phyloP scores from a whole-genome alignment of 345 rosid species.

The Sonneratia alba region DNA sequence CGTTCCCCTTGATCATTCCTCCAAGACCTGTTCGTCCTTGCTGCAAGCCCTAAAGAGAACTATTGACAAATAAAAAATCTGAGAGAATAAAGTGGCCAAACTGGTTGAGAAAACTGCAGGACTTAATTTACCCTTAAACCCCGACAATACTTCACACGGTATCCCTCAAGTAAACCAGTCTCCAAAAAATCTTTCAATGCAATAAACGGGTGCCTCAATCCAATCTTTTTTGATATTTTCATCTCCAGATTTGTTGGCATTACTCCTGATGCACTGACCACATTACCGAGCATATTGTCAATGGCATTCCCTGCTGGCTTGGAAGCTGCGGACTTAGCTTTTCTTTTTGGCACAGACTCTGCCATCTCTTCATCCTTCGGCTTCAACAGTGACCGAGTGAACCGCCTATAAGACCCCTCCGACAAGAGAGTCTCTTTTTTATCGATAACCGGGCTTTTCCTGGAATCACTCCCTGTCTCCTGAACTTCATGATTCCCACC shows the following conservation, averaged over 20 bases:
- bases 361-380: constrained; percentile 19
- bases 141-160: constrained; percentile 54
- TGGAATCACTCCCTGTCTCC: background rate
- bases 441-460: background rate
- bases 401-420: constrained; percentile 28
- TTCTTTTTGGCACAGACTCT: background rate
- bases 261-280: constrained; percentile 9
- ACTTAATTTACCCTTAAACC: constrained; percentile 40
- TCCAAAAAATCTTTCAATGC: constrained; percentile 63
- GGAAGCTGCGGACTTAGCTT: background rate
- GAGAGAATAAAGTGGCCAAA: background rate
- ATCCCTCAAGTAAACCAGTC: constrained; percentile 71
- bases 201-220: constrained; percentile 34
- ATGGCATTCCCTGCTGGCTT: constrained; percentile 10
- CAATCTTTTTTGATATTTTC: constrained; percentile 27
- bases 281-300: constrained; percentile 14
- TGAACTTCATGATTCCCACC: background rate
- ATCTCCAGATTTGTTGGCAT: constrained; percentile 25
- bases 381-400: constrained; percentile 47
- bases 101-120: background rate
- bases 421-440: constrained; percentile 6
- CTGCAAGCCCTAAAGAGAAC: constrained; percentile 30
- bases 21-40: constrained; percentile 32
- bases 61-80: background rate
- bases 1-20: constrained; percentile 58